These are phyloP conservation scores for Guillardia theta DNA, from an alignment of 78 protist species.

Conservation along the genomic window DNA sequence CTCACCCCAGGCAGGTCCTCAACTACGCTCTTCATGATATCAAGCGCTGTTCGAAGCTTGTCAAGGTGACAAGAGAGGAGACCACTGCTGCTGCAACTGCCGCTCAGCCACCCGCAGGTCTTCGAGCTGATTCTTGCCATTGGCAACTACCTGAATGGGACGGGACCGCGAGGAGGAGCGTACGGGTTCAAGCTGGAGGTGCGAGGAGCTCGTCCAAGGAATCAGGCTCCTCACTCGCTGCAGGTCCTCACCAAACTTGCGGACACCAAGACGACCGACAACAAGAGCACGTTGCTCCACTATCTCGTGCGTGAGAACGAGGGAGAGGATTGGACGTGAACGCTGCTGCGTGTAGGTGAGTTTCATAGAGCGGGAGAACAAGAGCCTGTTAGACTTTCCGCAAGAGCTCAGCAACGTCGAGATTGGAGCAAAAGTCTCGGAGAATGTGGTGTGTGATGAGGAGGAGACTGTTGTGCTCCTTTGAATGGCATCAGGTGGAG, in stretches of 20 bases:
- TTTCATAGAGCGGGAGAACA: background rate
- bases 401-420: constrained; percentile 35
- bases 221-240: background rate
- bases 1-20: too few relatives aligned
- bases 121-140: constrained; percentile 44
- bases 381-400: background rate
- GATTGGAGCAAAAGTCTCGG: constrained; percentile 37
- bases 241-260: constrained; percentile 44
- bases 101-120: too few relatives aligned
- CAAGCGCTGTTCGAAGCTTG: background rate
- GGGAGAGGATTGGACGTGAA: too few relatives aligned
- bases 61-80: too few relatives aligned
- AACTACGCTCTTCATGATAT: background rate
- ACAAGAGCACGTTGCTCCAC: constrained; percentile 40
- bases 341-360: too few relatives aligned
- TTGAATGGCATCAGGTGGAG: too few relatives aligned
- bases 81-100: too few relatives aligned
- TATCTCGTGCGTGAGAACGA: background rate
- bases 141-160: constrained; percentile 58
- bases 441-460: too few relatives aligned
- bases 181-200: constrained; percentile 46
- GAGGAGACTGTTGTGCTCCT: too few relatives aligned
- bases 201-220: background rate
- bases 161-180: constrained; percentile 43
- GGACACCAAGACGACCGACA: constrained; percentile 41